Evolutionary conservation across 2,329 filamentous ascomycete genomes (phyloP), one percentile per base, ranked within the genome.

Genomic region (Diplocarpon rosae): DNA sequence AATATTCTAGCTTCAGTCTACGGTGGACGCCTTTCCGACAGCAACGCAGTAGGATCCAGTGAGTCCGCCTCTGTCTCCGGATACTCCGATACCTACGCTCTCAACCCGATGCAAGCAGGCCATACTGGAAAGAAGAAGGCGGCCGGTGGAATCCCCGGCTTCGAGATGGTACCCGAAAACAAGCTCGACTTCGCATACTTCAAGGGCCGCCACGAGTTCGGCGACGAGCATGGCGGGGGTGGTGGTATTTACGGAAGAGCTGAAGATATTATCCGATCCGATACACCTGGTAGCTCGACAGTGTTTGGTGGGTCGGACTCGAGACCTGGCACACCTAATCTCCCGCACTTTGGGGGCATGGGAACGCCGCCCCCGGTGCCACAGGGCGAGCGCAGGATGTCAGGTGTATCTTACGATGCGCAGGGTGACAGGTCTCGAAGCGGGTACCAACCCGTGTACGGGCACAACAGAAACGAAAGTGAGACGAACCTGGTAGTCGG

Each of bases 101-200:
- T 95, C 65, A 82, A 90, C 57, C 67, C 75, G n/a, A 95, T 96
- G 88, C 54, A 56, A 37, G 42, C 65, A 2, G 66, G 67, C 15
- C 68, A 66, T 45, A 67, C 70, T 1, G 74, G 73, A 34, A 51
- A 53, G n/a, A 54, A 55, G 39, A 50, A 50, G 1, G 37, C 43
- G 24, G 39, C 33, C 9, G 49, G 34, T 1, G 57, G 20, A 24
- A 24, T 83, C 5, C 78, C 82, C 0, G 86, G 87, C 0, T 95
- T 95, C 63, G 90, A 96, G 64, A 79, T 94, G 46, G 89, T 96
- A 0, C 80, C 85, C 0, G 90, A 96, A 65, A 83, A 95, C 63
- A 75, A 87, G 1, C 76, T 85, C 2, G 90, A 95, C 55, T 95
- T 96, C 65, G 49, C 87, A 49, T 90, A 87, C 65, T 96, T 81